A percentile compares a stretch with the other conserved stretches of the same genome.
phyloP scores from a whole-genome alignment of 306 rosid species.

The Psophocarpus tetragonolobus region DNA sequence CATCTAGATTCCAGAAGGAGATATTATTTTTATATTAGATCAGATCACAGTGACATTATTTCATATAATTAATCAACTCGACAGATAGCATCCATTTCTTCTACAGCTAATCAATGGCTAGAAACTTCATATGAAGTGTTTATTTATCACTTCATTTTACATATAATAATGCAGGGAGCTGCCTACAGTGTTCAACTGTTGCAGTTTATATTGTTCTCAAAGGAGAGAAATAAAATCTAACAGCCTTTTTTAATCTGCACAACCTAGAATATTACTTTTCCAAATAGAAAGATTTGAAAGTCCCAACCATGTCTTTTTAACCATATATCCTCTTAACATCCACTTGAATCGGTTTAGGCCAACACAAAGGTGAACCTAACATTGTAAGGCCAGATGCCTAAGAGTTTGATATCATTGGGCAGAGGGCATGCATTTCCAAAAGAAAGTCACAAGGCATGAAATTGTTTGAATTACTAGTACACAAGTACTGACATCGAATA shows the following conservation, averaged over 20 bases:
- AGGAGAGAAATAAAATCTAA: neutral
- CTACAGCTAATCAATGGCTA: neutral
- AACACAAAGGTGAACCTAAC: neutral
- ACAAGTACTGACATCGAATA: neutral
- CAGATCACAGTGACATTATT: neutral
- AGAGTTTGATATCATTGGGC: neutral
- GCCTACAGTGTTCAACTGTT: neutral
- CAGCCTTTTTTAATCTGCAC: neutral
- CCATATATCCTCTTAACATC: neutral
- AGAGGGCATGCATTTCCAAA: neutral
- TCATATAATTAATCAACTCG: neutral
- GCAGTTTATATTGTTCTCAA: neutral
- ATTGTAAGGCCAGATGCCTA: neutral
- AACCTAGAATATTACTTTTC: neutral
- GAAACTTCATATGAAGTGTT: conserved; percentile 6
- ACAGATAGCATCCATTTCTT: neutral
- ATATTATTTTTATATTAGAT: neutral
- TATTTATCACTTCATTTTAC: conserved; percentile 3
- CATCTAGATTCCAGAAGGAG: neutral
- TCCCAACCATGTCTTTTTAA: neutral
- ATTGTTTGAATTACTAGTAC: neutral
- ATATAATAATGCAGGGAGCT: neutral
- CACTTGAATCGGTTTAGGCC: neutral
- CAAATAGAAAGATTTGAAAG: neutral
- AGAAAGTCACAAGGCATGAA: neutral